phyloP scores from a whole-genome alignment of 768 basidiomycete genomes.

The Tubosaeta sp. region DNA sequence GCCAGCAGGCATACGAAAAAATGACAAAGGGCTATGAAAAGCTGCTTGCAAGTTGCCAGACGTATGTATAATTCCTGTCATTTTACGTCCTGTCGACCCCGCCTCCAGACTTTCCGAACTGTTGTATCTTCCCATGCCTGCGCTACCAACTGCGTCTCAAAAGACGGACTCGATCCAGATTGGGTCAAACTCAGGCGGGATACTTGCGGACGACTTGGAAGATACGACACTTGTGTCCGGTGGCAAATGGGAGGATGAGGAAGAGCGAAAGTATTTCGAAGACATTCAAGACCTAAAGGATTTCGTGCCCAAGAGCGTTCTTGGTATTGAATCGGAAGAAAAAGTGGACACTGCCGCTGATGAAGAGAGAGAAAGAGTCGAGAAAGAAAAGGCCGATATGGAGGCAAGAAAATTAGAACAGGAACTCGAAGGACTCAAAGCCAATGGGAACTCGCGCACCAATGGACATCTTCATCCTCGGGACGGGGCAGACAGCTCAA shows the following conservation, averaged over 20 bases:
- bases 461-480: slow-evolving; percentile 18
- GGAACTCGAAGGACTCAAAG: slow-evolving; percentile 63
- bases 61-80: slow-evolving; percentile 43
- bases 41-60: slow-evolving; percentile 81
- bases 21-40: slow-evolving; percentile 97
- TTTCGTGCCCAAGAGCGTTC: slow-evolving; percentile 82
- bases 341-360: slow-evolving; percentile 38
- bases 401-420: slow-evolving; percentile 74
- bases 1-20: slow-evolving; percentile 98
- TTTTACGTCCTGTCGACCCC: slow-evolving; percentile 7
- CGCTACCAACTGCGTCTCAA: slow-evolving; percentile 77
- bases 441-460: slow-evolving; percentile 26
- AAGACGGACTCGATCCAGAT: slow-evolving; percentile 81
- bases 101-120: slow-evolving; percentile 76
- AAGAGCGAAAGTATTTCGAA: slow-evolving; percentile 91
- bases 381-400: slow-evolving; percentile 54
- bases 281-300: slow-evolving; percentile 89
- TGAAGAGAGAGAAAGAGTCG: slow-evolving; percentile 45
- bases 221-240: slow-evolving; percentile 47
- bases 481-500: slow-evolving; percentile 14
- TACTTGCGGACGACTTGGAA: slow-evolving; percentile 52
- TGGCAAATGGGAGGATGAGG: slow-evolving; percentile 98
- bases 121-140: slow-evolving; percentile 77
- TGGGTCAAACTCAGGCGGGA: slow-evolving; percentile 44
- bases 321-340: slow-evolving; percentile 58